A percentile compares a stretch with the other conserved stretches of the same genome.
These are phyloP conservation scores for Naganishia sp. DNA, from an alignment of 1,284 basidiomycete species.

Conservation along the genomic window DNA sequence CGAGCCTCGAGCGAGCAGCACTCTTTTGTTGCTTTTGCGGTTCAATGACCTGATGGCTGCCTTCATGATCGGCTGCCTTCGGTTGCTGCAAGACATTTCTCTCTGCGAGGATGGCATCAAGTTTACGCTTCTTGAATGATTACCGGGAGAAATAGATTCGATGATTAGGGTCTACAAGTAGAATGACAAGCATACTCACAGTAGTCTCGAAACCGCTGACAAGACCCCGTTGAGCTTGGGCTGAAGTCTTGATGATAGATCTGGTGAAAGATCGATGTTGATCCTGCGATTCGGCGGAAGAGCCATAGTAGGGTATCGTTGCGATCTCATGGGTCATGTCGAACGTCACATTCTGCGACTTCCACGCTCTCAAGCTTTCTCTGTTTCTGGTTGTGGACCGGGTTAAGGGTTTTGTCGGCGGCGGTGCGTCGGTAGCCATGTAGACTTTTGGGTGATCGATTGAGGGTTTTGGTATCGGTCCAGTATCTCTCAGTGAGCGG, in stretches of 20 bases:
- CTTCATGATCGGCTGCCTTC: background rate
- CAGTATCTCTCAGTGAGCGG: too few species aligned
- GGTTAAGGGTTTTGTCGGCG: background rate
- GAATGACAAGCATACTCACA: too few species aligned
- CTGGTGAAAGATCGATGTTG: background rate
- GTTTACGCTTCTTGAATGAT: slow-evolving; percentile 2
- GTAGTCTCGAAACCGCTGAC: too few species aligned
- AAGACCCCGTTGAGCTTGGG: too few species aligned
- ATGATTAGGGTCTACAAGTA: too few species aligned
- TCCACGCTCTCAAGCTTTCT: background rate
- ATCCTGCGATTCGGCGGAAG: background rate
- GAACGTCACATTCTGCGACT: slow-evolving; percentile 12
- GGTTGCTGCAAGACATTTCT: background rate
- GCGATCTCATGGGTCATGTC: slow-evolving; percentile 10
- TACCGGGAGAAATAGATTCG: background rate
- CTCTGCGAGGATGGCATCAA: background rate
- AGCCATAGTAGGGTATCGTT: background rate
- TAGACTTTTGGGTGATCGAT: too few species aligned
- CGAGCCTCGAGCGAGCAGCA: too few species aligned
- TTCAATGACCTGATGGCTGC: background rate
- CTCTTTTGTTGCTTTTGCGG: too few species aligned
- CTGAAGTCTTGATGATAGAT: too few species aligned
- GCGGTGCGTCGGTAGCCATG: too few species aligned
- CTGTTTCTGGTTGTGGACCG: background rate
- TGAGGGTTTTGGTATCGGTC: too few species aligned